Conservation (phyloP, 176 grass and related monocot species). For the Triticum timopheevii region DNA sequence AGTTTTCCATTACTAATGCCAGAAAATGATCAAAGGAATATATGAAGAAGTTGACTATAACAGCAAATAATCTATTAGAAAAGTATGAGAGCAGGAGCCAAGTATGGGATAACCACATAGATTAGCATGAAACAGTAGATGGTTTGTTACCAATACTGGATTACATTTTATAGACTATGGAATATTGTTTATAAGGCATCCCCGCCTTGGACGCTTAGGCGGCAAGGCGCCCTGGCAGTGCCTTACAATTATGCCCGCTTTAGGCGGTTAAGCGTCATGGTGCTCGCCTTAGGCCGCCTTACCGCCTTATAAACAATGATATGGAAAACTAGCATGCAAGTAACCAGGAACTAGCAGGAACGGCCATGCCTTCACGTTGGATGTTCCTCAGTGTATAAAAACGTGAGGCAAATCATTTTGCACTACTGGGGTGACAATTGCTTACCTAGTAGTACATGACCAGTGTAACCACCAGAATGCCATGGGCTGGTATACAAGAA, state of each 20-base stretch:
- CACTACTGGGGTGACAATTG: not conserved
- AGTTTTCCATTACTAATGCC: not conserved
- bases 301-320: too few species aligned
- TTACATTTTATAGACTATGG: not conserved
- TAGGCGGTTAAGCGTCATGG: too few species aligned
- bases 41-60: not conserved
- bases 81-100: not conserved
- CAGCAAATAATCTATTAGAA: not conserved
- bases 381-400: not conserved
- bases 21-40: not conserved
- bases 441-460: not conserved
- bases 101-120: conserved; percentile 9
- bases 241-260: too few species aligned
- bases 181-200: not conserved
- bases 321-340: not conserved
- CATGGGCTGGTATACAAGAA: not conserved
- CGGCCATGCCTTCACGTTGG: not conserved
- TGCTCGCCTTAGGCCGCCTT: too few species aligned
- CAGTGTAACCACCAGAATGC: not conserved
- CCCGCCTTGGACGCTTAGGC: too few species aligned
- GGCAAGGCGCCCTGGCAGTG: too few species aligned
- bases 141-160: not conserved
- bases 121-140: conserved; percentile 19
- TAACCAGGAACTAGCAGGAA: conserved; percentile 9
- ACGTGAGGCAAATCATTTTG: conserved; percentile 5